Evolutionary conservation across 352 stramenopile genomes (phyloP).

Genomic region (Phytophthora pseudosyringae): DNA sequence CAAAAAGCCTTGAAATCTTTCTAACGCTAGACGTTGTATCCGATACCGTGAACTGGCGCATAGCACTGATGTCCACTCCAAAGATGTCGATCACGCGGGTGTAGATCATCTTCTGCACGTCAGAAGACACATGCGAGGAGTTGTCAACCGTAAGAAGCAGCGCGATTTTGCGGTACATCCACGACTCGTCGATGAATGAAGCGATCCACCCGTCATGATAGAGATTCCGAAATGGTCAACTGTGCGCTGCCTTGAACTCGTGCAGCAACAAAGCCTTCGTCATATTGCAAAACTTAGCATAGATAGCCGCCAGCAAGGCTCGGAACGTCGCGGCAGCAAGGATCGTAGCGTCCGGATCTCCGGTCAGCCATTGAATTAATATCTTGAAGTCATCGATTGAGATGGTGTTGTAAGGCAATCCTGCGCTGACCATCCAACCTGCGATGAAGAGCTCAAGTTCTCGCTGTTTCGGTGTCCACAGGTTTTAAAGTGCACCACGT

Average conservation of each 20-base stretch:
- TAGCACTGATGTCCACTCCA: conserved; percentile 3
- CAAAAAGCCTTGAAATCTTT: conserved; percentile 8
- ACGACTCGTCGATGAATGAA: conserved; percentile 12
- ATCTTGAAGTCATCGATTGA: conserved; percentile 4
- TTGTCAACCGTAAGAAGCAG: conserved; percentile 14
- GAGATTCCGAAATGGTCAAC: conserved; percentile 9
- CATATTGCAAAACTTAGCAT: conserved; percentile 4
- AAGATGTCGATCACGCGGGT: neutral
- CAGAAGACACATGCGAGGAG: neutral
- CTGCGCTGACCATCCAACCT: too few species aligned
- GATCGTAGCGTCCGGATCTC: conserved; percentile 2
- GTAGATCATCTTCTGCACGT: conserved; percentile 5
- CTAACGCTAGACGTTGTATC: neutral
- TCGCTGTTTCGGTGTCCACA: too few species aligned
- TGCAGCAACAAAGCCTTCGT: neutral
- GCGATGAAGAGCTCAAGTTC: too few species aligned
- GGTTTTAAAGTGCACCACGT: too few species aligned
- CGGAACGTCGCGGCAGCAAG: neutral
- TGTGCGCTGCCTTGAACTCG: neutral
- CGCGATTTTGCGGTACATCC: neutral
- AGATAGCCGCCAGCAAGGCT: conserved; percentile 4
- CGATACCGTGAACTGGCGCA: conserved; percentile 5
- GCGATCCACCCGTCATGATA: conserved; percentile 6
- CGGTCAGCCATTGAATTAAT: conserved; percentile 3
- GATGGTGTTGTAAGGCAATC: neutral